Evolutionary conservation across 176 grass and related monocot genomes (phyloP).

Genomic region (Typha latifolia): DNA sequence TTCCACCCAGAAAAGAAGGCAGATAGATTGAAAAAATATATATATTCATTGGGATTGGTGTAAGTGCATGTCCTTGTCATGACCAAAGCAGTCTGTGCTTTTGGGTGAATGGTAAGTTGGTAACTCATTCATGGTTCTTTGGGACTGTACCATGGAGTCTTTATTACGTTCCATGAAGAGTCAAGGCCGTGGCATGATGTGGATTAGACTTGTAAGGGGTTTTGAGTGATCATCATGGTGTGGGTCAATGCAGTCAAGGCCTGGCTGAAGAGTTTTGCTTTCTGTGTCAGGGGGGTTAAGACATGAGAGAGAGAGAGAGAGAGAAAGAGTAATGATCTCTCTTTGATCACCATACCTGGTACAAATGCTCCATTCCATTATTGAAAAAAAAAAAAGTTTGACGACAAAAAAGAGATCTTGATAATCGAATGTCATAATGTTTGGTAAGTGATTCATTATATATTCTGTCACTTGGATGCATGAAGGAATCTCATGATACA

Average conservation of each 20-base stretch:
- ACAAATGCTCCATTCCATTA: constrained; percentile 27
- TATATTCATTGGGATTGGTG: constrained; percentile 30
- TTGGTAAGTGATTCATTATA: too few species aligned
- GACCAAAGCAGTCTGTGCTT: constrained; percentile 51
- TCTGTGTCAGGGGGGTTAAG: constrained; percentile 25
- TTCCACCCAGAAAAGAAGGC: constrained; percentile 4
- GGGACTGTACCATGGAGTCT: constrained; percentile 16
- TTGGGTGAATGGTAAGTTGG: constrained; percentile 32
- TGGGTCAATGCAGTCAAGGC: constrained; percentile 16
- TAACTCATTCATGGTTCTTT: constrained; percentile 6
- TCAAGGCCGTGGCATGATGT: constrained; percentile 33
- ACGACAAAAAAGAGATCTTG: too few species aligned
- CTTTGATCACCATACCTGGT: constrained; percentile 49
- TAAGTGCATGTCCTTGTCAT: constrained; percentile 50
- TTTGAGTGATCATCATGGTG: constrained; percentile 14
- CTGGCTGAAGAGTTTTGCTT: constrained; percentile 26
- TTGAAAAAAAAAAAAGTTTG: too few species aligned
- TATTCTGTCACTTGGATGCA: too few species aligned
- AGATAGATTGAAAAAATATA: neutral
- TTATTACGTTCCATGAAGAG: constrained; percentile 31
- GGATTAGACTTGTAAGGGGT: constrained; percentile 8
- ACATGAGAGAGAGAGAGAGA: neutral
- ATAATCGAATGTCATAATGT: too few species aligned
- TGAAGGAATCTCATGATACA: too few species aligned
- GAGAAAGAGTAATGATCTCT: constrained; percentile 6